These are phyloP conservation scores for Leccinellum albellum DNA, from an alignment of 768 basidiomycete genomes.

Conservation along the genomic window DNA sequence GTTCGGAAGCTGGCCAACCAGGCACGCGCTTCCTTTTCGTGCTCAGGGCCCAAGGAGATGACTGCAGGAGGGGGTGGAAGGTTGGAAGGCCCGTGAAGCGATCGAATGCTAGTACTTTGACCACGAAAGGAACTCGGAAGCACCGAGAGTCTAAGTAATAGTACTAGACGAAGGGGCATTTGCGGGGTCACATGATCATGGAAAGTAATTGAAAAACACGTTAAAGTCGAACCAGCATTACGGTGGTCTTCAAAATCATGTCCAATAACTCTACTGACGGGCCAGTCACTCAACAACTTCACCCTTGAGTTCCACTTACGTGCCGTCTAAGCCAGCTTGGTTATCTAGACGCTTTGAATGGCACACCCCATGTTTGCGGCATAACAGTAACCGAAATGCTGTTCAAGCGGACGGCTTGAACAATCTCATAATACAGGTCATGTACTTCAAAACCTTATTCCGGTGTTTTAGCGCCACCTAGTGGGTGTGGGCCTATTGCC, in stretches of 20 bases:
- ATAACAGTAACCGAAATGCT: not conserved
- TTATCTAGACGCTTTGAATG: not conserved
- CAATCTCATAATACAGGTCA: not conserved
- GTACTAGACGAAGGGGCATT: not conserved
- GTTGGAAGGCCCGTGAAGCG: constrained; percentile 28
- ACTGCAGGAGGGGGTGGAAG: constrained; percentile 46
- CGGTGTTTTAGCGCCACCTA: not conserved
- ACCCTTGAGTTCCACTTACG: not conserved
- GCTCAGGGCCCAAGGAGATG: constrained; percentile 31
- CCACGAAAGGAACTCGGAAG: not conserved
- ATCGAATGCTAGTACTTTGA: constrained; percentile 2
- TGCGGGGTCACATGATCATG: not conserved
- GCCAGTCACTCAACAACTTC: not conserved
- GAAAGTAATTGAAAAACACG: not conserved
- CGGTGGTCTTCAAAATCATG: not conserved
- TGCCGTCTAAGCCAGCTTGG: not conserved
- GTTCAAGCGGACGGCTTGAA: too few relatives aligned
- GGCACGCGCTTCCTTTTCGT: constrained; percentile 45
- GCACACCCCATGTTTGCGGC: not conserved
- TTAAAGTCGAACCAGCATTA: not conserved
- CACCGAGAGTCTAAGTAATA: not conserved
- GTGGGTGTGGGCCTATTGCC: not conserved
- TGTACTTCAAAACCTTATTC: not conserved
- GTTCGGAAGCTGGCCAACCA: constrained; percentile 54
- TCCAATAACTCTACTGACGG: not conserved